phyloP scores from a whole-genome alignment of 2,329 filamentous ascomycete genomes.

The Pseudogymnoascus sp. region DNA sequence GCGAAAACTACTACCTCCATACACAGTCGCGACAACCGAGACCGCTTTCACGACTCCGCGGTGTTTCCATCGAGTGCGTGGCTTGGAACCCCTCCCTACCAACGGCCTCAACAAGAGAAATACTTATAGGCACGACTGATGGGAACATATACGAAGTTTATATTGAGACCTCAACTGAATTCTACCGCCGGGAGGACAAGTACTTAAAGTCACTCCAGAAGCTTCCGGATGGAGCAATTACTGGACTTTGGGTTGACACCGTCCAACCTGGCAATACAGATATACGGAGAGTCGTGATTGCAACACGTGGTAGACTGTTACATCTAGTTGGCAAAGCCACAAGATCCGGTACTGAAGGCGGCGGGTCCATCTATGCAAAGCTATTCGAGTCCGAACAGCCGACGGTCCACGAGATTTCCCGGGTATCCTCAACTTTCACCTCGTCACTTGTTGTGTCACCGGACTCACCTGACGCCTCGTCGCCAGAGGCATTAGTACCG shows the following conservation, averaged over 20 bases:
- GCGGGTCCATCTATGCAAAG: constrained; percentile 75
- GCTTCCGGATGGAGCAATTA: constrained; percentile 72
- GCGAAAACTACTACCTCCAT: constrained; percentile 97
- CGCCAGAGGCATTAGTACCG: constrained; percentile 46
- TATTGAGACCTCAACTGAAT: constrained; percentile 89
- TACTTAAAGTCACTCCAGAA: constrained; percentile 80
- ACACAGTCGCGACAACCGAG: constrained; percentile 87
- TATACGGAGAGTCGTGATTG: constrained; percentile 66
- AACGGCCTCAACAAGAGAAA: constrained; percentile 89
- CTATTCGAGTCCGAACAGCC: constrained; percentile 85
- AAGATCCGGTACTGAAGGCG: constrained; percentile 64
- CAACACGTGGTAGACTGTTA: constrained; percentile 68
- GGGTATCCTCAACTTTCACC: constrained; percentile 48
- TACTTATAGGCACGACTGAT: constrained; percentile 83
- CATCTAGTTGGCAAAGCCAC: constrained; percentile 75
- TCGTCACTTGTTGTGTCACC: constrained; percentile 71
- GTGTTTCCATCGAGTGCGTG: constrained; percentile 78
- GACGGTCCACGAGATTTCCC: constrained; percentile 62
- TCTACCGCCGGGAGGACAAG: constrained; percentile 90
- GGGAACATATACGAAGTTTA: constrained; percentile 92
- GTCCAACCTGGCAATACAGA: constrained; percentile 59
- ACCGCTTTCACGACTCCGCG: constrained; percentile 70
- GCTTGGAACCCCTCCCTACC: constrained; percentile 93
- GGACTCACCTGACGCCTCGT: constrained; percentile 50
- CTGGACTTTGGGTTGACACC: constrained; percentile 76